Percentiles rank a stretch among this genome's conserved stretches.
These are phyloP conservation scores for Flueggea neowawraea DNA, from an alignment of 441 rosid species.

Conservation along the genomic window DNA sequence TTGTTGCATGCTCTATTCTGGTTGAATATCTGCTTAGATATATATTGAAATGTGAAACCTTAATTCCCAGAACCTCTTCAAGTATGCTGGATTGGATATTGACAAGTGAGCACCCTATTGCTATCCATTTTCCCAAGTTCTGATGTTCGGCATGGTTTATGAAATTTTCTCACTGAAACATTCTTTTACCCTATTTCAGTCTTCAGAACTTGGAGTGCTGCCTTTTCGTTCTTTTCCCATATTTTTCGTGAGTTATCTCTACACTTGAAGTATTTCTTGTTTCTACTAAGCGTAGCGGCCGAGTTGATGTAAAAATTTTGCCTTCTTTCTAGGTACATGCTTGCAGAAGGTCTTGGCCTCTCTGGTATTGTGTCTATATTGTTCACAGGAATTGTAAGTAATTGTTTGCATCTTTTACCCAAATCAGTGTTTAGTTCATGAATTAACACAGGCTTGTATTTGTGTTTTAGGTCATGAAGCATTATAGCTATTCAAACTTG, in stretches of 20 bases:
- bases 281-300: neutral
- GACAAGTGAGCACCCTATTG: constrained; percentile 78
- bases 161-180: constrained; percentile 14
- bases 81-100: constrained; percentile 97
- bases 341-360: constrained; percentile 98
- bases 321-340: constrained; percentile 76
- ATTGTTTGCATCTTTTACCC: neutral
- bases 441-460: neutral
- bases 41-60: constrained; percentile 69
- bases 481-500: constrained; percentile 87
- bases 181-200: constrained; percentile 39
- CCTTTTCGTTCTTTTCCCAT: constrained; percentile 96
- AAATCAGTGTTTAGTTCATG: neutral
- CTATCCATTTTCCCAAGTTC: constrained; percentile 8
- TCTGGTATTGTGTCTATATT: constrained; percentile 98
- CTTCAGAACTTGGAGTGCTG: constrained; percentile 99
- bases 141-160: constrained; percentile 1
- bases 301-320: constrained; percentile 8
- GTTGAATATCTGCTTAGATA: constrained; percentile 15
- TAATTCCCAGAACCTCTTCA: constrained; percentile 87
- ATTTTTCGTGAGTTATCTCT: constrained; percentile 82
- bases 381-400: constrained; percentile 96
- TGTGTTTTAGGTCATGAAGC: constrained; percentile 89
- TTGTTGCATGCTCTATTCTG: constrained; percentile 6
- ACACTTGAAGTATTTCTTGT: neutral